Evolutionary conservation across 331 rosid genomes (phyloP).

Genomic region (Telfairia occidentalis): DNA sequence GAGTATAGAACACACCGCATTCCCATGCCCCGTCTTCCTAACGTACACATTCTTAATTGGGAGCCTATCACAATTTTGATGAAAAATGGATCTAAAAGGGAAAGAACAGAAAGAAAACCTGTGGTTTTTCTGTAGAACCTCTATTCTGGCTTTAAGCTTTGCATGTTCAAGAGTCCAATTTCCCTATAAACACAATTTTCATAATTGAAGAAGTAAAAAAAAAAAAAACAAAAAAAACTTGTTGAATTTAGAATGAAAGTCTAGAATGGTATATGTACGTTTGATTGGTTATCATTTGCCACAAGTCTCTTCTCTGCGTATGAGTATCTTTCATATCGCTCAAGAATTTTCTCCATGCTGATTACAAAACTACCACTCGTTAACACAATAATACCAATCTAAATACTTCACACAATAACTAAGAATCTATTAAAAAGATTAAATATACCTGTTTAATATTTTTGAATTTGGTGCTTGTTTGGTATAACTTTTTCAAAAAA

Average conservation of each 20-base stretch:
- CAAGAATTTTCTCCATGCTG: constrained; percentile 86
- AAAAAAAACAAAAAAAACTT: too few relatives aligned
- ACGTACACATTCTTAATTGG: too few relatives aligned
- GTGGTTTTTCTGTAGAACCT: constrained; percentile 51
- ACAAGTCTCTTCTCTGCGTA: constrained; percentile 50
- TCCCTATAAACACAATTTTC: constrained; percentile 24
- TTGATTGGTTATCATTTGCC: constrained; percentile 28
- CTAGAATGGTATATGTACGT: constrained; percentile 22
- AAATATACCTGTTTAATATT: too few relatives aligned
- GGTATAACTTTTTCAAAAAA: too few relatives aligned
- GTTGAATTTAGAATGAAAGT: neutral
- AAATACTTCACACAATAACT: too few relatives aligned
- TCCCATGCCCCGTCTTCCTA: too few relatives aligned
- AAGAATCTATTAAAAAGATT: too few relatives aligned
- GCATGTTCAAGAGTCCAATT: constrained; percentile 72
- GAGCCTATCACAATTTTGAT: neutral
- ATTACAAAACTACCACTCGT: neutral
- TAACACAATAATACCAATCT: neutral
- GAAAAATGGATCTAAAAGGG: neutral
- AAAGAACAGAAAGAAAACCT: constrained; percentile 24
- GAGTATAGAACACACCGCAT: too few relatives aligned
- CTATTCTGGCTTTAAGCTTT: constrained; percentile 76
- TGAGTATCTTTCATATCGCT: constrained; percentile 75
- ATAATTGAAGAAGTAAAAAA: neutral
- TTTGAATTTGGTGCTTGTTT: too few relatives aligned